phyloP scores from a whole-genome alignment of 371 early-diverging fungal species.

The Actinomortierella wolfii region DNA sequence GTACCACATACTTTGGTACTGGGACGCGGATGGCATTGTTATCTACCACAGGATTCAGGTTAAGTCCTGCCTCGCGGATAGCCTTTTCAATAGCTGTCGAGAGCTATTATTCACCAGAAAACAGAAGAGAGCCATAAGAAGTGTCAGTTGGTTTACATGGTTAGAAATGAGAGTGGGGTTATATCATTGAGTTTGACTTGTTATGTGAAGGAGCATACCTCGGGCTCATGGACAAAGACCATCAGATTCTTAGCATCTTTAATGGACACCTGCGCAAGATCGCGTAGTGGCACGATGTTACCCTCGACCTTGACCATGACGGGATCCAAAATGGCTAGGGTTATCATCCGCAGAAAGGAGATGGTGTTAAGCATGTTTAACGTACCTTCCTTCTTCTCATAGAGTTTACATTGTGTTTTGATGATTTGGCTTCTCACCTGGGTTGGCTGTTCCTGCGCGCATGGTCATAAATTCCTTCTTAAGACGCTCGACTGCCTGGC shows the following conservation, averaged over 20 bases:
- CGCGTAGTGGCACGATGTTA: slow-evolving; percentile 60
- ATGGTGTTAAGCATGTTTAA: neutral
- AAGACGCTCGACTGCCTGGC: slow-evolving; percentile 48
- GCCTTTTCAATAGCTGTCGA: slow-evolving; percentile 77
- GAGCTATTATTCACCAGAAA: slow-evolving; percentile 50
- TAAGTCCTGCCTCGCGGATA: slow-evolving; percentile 81
- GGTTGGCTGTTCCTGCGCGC: slow-evolving; percentile 79
- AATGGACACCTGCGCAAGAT: slow-evolving; percentile 81
- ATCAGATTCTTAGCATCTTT: slow-evolving; percentile 89
- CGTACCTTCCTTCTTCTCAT: neutral
- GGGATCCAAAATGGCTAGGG: slow-evolving; percentile 72
- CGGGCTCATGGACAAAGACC: slow-evolving; percentile 79
- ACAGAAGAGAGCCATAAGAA: neutral
- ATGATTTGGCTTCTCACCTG: too few species aligned
- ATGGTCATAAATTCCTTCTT: slow-evolving; percentile 68
- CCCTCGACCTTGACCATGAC: slow-evolving; percentile 70
- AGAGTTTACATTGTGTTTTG: too few species aligned
- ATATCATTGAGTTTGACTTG: slow-evolving; percentile 1
- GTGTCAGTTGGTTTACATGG: neutral
- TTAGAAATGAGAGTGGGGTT: neutral
- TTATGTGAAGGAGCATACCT: slow-evolving; percentile 51
- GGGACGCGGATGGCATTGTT: slow-evolving; percentile 78
- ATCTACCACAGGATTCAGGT: slow-evolving; percentile 80
- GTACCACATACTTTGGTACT: slow-evolving; percentile 79
- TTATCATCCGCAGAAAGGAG: neutral